Percentiles rank a stretch among this genome's conserved stretches.
phyloP scores from a whole-genome alignment of 306 rosid genomes.

The Acmispon strigosus region DNA sequence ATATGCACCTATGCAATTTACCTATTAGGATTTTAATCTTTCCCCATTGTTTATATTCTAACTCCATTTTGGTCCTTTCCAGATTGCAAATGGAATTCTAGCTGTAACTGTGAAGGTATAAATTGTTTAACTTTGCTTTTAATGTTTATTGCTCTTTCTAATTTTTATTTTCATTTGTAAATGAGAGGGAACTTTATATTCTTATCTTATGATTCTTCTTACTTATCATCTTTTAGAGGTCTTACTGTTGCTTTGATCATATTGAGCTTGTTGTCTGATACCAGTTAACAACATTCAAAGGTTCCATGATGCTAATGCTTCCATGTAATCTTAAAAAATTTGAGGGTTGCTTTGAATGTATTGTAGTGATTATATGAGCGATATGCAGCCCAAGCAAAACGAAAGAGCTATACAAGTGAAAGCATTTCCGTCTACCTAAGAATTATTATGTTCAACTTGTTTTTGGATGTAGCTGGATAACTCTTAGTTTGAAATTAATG shows the following conservation, averaged over 20 bases:
- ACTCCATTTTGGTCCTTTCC: slow-evolving; percentile 28
- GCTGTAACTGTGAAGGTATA: slow-evolving; percentile 91
- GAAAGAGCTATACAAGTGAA: neutral
- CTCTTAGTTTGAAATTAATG: slow-evolving; percentile 16
- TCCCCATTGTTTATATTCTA: neutral
- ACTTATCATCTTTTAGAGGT: neutral
- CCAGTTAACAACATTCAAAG: slow-evolving; percentile 1
- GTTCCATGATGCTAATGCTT: slow-evolving; percentile 18
- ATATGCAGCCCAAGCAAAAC: neutral
- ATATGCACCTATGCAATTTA: neutral
- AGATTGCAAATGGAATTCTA: slow-evolving; percentile 72
- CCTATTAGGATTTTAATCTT: neutral
- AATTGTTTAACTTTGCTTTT: slow-evolving; percentile 11
- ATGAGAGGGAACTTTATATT: neutral
- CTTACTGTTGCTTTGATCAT: neutral
- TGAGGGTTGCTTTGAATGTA: slow-evolving; percentile 13
- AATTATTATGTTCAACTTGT: slow-evolving; percentile 8
- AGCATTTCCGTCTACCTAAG: slow-evolving; percentile 10
- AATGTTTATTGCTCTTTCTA: neutral
- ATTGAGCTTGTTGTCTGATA: neutral
- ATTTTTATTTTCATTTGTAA: neutral
- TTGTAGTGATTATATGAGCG: neutral
- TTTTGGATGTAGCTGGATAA: slow-evolving; percentile 9
- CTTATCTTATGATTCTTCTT: slow-evolving; percentile 5
- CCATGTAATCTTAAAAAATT: neutral